These are phyloP conservation scores for Malus hybrid DNA, from an alignment of 331 rosid genomes.

Conservation along the genomic window DNA sequence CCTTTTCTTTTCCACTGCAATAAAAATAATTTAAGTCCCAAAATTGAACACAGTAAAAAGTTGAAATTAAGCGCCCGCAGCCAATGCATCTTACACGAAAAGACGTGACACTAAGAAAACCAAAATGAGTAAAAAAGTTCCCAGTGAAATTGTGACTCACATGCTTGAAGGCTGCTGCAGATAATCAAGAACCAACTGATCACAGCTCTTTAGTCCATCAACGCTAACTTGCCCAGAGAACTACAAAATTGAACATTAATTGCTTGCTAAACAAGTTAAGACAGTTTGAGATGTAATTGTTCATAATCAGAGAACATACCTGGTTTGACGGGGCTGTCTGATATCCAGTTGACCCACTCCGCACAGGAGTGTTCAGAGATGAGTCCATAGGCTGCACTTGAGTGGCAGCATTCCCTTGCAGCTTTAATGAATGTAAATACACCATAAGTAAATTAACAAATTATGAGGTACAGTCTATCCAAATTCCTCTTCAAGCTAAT, in stretches of 20 bases:
- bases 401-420: conserved; percentile 38
- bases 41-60: background rate
- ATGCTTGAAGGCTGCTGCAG: conserved; percentile 69
- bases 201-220: conserved; percentile 58
- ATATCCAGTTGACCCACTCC: conserved; percentile 31
- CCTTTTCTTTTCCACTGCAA: conserved; percentile 65
- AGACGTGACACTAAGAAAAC: background rate
- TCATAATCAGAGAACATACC: conserved; percentile 30
- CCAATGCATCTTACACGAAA: background rate
- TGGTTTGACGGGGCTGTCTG: conserved; percentile 47
- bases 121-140: background rate
- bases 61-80: too few species aligned
- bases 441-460: background rate
- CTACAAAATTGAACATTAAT: conserved; percentile 32
- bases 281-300: background rate
- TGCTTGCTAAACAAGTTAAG: background rate
- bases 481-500: background rate
- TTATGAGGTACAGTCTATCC: background rate
- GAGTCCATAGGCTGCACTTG: conserved; percentile 30
- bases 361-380: conserved; percentile 39
- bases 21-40: background rate
- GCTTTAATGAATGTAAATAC: conserved; percentile 18
- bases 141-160: conserved; percentile 32
- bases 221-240: conserved; percentile 39
- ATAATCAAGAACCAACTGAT: conserved; percentile 68